Evolutionary conservation across 1,139 yeast genomes (phyloP).

Genomic region (Candida glucosophila): DNA sequence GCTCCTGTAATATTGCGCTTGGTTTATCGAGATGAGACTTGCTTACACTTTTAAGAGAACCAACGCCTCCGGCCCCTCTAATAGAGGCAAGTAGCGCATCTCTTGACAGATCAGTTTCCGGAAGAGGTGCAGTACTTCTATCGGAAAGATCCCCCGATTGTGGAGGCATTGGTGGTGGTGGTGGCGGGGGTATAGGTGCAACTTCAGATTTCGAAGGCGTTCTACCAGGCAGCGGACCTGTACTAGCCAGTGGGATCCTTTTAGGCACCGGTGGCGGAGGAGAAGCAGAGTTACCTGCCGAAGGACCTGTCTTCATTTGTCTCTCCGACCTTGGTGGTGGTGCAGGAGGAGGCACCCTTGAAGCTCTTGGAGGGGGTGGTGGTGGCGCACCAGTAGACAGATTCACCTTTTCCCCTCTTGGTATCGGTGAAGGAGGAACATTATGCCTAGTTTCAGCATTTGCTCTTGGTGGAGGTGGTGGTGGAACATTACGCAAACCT

Average conservation of each 20-base stretch:
- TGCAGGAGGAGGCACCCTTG: slow-evolving; percentile 9
- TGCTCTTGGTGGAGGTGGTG: slow-evolving; percentile 27
- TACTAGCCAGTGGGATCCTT: slow-evolving; percentile 5
- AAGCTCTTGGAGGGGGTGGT: slow-evolving; percentile 9
- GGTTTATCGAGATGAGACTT: slow-evolving; percentile 79
- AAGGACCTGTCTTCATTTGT: slow-evolving; percentile 1
- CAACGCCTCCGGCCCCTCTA: slow-evolving; percentile 59
- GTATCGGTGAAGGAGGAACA: slow-evolving; percentile 17
- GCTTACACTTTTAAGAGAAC: slow-evolving; percentile 65
- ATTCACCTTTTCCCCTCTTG: slow-evolving; percentile 7
- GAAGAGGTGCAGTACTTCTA: slow-evolving; percentile 15
- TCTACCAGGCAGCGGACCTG: slow-evolving; percentile 17
- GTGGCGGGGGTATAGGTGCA: slow-evolving; percentile 12
- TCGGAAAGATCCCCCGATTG: slow-evolving; percentile 10
- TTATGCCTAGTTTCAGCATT: slow-evolving; percentile 5
- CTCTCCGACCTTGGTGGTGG: slow-evolving; percentile 4
- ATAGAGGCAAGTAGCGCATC: slow-evolving; percentile 86
- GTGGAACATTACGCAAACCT: too few relatives aligned
- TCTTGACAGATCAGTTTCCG: slow-evolving; percentile 47
- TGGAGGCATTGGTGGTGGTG: slow-evolving; percentile 30
- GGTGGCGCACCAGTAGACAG: too few relatives aligned
- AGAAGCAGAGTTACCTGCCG: slow-evolving; percentile 12
- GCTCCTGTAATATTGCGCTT: slow-evolving; percentile 61
- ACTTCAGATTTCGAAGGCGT: slow-evolving; percentile 12
- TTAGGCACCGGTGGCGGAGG: slow-evolving; percentile 19